These are phyloP conservation scores for Pseudevernia furfuracea DNA, from an alignment of 495 filamentous ascomycete species.

Conservation along the genomic window DNA sequence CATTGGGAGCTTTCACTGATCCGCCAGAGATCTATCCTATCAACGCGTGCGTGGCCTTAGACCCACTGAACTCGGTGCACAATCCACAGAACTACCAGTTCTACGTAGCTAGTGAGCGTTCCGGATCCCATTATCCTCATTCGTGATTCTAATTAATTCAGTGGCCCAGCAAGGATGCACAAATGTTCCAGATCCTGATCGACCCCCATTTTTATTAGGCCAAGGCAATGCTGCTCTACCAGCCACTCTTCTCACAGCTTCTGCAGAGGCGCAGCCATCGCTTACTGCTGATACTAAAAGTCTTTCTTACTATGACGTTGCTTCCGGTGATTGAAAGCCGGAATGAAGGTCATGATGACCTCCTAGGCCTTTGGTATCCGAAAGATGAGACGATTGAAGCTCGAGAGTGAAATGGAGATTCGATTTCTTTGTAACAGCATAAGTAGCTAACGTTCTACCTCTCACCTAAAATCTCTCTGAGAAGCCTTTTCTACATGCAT, in stretches of 20 bases:
- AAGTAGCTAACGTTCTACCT: background rate
- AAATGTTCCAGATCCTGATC: constrained; percentile 9
- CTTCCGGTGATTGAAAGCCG: background rate
- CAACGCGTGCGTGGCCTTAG: constrained; percentile 19
- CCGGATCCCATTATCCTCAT: too few relatives aligned
- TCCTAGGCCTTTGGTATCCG: background rate
- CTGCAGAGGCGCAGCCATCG: background rate
- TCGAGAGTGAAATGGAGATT: background rate
- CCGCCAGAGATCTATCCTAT: constrained; percentile 10
- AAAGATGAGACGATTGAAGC: background rate
- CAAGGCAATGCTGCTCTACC: background rate
- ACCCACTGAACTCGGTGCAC: constrained; percentile 2
- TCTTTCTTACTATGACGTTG: background rate
- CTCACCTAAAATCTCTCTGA: background rate
- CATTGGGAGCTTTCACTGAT: background rate
- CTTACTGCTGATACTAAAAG: background rate
- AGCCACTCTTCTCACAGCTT: background rate
- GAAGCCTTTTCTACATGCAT: background rate
- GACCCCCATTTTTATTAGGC: background rate
- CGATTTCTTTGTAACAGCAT: background rate
- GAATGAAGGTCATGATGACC: background rate
- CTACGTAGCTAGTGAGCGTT: constrained; percentile 21
- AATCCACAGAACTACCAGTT: constrained; percentile 19
- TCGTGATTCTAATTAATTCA: too few relatives aligned
- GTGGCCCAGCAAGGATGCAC: constrained; percentile 19